These are phyloP conservation scores for Abrus pulchellus DNA, from an alignment of 306 rosid species.

Conservation along the genomic window DNA sequence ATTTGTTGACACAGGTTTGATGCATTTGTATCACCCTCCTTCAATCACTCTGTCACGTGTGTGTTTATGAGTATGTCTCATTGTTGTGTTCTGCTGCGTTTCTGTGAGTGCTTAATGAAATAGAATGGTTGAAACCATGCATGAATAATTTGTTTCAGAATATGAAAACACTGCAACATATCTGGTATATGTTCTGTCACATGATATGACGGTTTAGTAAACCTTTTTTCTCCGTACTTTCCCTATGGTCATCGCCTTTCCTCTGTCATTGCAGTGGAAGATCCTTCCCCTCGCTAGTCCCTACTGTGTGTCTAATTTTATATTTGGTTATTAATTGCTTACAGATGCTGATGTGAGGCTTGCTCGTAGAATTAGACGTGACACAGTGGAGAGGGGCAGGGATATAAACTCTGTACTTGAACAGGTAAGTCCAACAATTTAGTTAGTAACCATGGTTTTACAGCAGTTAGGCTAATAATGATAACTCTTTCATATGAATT, in stretches of 20 bases:
- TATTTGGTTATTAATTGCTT: slow-evolving; percentile 46
- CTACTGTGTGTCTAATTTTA: slow-evolving; percentile 27
- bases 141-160: slow-evolving; percentile 8
- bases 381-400: slow-evolving; percentile 96
- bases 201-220: slow-evolving; percentile 7
- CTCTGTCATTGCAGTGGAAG: slow-evolving; percentile 1
- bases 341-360: slow-evolving; percentile 99
- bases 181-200: slow-evolving; percentile 16
- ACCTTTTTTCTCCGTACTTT: slow-evolving; percentile 3
- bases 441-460: slow-evolving; percentile 16
- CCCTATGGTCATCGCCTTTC: neutral
- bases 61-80: neutral
- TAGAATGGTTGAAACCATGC: slow-evolving; percentile 24
- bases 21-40: slow-evolving; percentile 3
- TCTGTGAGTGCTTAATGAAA: neutral
- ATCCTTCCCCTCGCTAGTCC: slow-evolving; percentile 5
- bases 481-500: neutral
- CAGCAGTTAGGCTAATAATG: slow-evolving; percentile 15
- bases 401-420: slow-evolving; percentile 97
- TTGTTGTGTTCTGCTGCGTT: slow-evolving; percentile 30
- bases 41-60: neutral
- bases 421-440: slow-evolving; percentile 59
- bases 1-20: slow-evolving; percentile 93
- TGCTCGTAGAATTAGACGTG: slow-evolving; percentile 98
- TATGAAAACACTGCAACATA: slow-evolving; percentile 32